Conservation (phyloP, 208 protist genomes). For the Wallacemonas rigidus region DNA sequence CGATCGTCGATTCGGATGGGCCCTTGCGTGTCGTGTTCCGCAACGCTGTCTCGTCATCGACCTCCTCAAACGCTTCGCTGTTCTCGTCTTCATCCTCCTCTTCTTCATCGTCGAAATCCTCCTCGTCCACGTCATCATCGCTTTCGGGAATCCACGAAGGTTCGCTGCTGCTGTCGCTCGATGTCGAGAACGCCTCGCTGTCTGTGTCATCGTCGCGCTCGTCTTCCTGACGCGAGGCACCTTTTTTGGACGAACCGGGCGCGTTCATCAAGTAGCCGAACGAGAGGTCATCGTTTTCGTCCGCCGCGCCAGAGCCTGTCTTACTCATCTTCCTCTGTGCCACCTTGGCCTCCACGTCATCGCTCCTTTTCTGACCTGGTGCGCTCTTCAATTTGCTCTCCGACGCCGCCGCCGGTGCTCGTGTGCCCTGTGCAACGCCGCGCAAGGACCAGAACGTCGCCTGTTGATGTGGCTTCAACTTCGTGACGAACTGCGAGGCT, state of each 20-base stretch:
- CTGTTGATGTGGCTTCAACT: conserved; percentile 35
- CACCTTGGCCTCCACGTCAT: not conserved
- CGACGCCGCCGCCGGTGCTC: not conserved
- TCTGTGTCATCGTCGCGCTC: not conserved
- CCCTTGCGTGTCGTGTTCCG: not conserved
- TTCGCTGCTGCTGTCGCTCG: conserved; percentile 47
- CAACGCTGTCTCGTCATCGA: conserved; percentile 9
- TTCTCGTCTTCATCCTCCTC: conserved; percentile 18
- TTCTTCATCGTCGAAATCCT: conserved; percentile 15
- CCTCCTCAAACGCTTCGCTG: conserved; percentile 7
- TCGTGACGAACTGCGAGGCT: conserved; percentile 53
- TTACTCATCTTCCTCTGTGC: too few relatives aligned
- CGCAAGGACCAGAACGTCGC: conserved; percentile 66
- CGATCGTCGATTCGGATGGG: too few relatives aligned
- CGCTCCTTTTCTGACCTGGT: too few relatives aligned
- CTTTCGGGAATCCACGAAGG: conserved; percentile 56
- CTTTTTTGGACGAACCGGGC: not conserved
- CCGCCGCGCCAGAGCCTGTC: not conserved
- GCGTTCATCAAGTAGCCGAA: not conserved
- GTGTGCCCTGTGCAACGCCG: conserved; percentile 57
- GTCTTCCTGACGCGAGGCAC: not conserved
- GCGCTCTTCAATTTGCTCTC: too few relatives aligned
- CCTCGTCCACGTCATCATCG: conserved; percentile 31
- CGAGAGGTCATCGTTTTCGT: conserved; percentile 4
- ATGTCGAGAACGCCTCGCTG: not conserved